Base-by-base conservation (phyloP, 768 basidiomycete genomes). In the Lanmaoa pseudosensibilis region DNA sequence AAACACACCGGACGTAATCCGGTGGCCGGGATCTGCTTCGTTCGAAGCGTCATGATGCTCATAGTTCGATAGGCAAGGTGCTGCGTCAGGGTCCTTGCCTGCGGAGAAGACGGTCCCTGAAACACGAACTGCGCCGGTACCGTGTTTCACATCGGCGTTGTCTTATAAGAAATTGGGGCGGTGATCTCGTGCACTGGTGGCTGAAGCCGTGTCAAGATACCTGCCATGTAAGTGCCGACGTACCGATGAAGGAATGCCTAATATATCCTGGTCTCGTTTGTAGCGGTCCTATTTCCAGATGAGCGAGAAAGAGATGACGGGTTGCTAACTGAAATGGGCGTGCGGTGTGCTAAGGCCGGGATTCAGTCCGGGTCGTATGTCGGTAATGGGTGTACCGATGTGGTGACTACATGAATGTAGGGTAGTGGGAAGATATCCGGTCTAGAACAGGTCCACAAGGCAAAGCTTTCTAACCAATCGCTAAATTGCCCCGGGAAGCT, bases 1-100 rank as follows among this genome's bases (percentile, higher is more conserved):
- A 72, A 50, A 46, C 58, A 62, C 53, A 62, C 23, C 5, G 66
- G 56, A 25, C 13, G 46, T 9, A 52, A 25, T 18, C 56, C 54
- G 21, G 23, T 36, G 15, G 37, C 41, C 18, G 16, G 19, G 25
- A 55, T 47, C 32, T 4, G 46, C 48, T 21, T 50, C 27, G 40
- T 41, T 46, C 41, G 54, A 41, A 55, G 43, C 9, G 36, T 32
- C 44, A 39, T 65, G 49, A 25, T 25, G 39, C 21, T 43, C 46
- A 7, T 6, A 30, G 50, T 39, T 9, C 44, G 40, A 43, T 34
- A 21, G 34, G 40, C 5, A 30, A 19, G 12, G 9, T 38, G 27
- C n/a, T 5, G 41, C 18, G 57, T 33, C 16, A 13, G 46, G 46
- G 12, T 13, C 5, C 6, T 13, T 27, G 21, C 18, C n/a, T 33